A percentile compares a stretch with the other conserved stretches of the same genome.
Evolutionary conservation across 2,329 filamentous ascomycete species (phyloP).

Genomic region (Mycocentrospora acerina): DNA sequence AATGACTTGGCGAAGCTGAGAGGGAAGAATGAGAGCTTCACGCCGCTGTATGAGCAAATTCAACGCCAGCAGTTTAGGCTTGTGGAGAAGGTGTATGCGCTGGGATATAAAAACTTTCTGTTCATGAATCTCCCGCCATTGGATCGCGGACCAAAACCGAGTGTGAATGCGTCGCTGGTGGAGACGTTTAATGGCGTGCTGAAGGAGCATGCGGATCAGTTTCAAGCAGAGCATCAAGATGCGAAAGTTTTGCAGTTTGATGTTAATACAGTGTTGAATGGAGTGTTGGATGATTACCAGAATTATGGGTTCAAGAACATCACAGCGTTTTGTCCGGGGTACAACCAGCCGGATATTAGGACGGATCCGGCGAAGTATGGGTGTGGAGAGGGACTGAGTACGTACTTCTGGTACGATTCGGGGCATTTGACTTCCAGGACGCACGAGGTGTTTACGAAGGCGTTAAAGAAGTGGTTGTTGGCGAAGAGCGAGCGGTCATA

Average conservation of each 20-base stretch:
- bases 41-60: slow-evolving; percentile 48
- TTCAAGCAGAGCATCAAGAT: slow-evolving; percentile 34
- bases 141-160: slow-evolving; percentile 3
- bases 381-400: slow-evolving; percentile 44
- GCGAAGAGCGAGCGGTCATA: slow-evolving; percentile 6
- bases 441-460: slow-evolving; percentile 43
- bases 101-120: slow-evolving; percentile 51
- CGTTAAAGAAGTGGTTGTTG: slow-evolving; percentile 20
- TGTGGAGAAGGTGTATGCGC: slow-evolving; percentile 44
- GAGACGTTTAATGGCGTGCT: slow-evolving; percentile 49
- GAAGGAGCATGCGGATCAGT: slow-evolving; percentile 34
- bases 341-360: slow-evolving; percentile 50
- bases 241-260: slow-evolving; percentile 49
- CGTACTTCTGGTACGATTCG: slow-evolving; percentile 53
- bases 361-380: slow-evolving; percentile 49
- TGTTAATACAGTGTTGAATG: slow-evolving; percentile 45
- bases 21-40: slow-evolving; percentile 46
- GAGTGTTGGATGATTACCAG: slow-evolving; percentile 46
- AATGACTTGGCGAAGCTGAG: slow-evolving; percentile 48
- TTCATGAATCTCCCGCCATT: slow-evolving; percentile 22
- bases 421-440: slow-evolving; percentile 50
- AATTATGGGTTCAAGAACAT: slow-evolving; percentile 50
- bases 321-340: slow-evolving; percentile 49
- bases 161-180: slow-evolving; percentile 51
- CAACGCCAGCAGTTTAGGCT: slow-evolving; percentile 46